Conservation (phyloP, 306 rosid species). For the Casuarina equisetifolia region DNA sequence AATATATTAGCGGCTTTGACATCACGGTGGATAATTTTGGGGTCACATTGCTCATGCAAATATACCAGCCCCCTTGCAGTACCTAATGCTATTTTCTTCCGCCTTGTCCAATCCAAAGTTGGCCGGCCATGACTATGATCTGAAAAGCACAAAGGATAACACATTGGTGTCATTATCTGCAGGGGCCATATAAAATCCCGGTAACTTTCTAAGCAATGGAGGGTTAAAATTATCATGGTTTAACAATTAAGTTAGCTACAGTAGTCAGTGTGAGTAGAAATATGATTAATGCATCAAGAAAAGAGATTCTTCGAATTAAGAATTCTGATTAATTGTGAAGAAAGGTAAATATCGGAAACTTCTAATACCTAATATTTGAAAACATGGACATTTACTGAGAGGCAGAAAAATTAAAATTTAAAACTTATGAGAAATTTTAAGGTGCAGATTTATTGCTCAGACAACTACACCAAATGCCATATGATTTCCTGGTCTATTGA, state of each 20-base stretch:
- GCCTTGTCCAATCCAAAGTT: slow-evolving; percentile 83
- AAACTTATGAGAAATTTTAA: not conserved
- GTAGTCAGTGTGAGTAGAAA: not conserved
- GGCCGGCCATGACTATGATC: slow-evolving; percentile 77
- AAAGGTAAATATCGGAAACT: not conserved
- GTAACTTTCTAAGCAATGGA: slow-evolving; percentile 1
- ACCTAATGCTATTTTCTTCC: slow-evolving; percentile 95
- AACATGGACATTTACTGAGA: not conserved
- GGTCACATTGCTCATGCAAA: slow-evolving; percentile 97
- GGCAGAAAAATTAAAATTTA: not conserved
- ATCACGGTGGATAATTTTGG: slow-evolving; percentile 94
- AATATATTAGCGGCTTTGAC: slow-evolving; percentile 97
- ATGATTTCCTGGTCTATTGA: not conserved
- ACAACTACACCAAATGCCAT: not conserved
- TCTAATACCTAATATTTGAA: not conserved
- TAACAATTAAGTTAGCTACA: slow-evolving; percentile 12
- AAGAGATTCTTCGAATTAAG: not conserved
- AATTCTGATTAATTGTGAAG: not conserved
- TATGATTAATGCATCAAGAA: not conserved
- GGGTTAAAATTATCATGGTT: not conserved
- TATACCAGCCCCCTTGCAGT: slow-evolving; percentile 96
- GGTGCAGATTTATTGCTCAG: not conserved
- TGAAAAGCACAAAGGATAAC: slow-evolving; percentile 34
- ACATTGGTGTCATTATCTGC: slow-evolving; percentile 28
- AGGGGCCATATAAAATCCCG: slow-evolving; percentile 12